These are phyloP conservation scores for Thinopyrum elongatum DNA, from an alignment of 176 grass and related monocot genomes.

Conservation along the genomic window DNA sequence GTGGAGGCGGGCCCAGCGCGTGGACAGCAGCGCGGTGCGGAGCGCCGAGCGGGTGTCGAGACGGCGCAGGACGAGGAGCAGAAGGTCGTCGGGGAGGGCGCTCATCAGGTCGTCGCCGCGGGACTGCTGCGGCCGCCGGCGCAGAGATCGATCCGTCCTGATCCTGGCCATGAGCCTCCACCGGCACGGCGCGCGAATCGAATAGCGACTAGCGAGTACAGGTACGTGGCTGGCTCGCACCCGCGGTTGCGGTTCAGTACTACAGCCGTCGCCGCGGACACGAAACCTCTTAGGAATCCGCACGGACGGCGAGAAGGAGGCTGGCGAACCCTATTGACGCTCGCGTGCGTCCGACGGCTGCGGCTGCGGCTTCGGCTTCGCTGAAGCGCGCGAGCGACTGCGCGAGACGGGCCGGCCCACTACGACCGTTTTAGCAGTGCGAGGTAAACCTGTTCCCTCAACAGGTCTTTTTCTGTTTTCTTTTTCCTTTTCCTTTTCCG, in stretches of 20 bases:
- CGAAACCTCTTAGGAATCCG: no score
- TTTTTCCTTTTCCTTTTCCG: no score
- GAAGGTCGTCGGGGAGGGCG: conserved; percentile 19
- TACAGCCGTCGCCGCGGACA: background rate
- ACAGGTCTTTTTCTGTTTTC: no score
- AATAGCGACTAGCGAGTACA: background rate
- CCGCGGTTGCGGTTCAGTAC: background rate
- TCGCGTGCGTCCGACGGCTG: no score
- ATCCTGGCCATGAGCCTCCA: background rate
- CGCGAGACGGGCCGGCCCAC: no score
- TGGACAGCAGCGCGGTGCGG: background rate
- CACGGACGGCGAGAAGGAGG: no score
- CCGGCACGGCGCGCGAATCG: background rate
- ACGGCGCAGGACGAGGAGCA: background rate
- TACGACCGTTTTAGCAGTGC: no score
- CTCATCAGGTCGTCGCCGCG: background rate
- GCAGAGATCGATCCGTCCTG: background rate
- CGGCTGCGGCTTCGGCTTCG: no score
- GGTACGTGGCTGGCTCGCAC: no score
- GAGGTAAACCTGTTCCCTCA: no score
- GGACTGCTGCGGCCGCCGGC: background rate
- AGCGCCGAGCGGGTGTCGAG: conserved; percentile 9
- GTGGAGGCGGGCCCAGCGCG: conserved; percentile 2
- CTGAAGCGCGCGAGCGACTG: no score
- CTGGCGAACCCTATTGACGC: no score